Evolutionary conservation across 805 yeast species (phyloP).

Genomic region (Lachancea cidri): DNA sequence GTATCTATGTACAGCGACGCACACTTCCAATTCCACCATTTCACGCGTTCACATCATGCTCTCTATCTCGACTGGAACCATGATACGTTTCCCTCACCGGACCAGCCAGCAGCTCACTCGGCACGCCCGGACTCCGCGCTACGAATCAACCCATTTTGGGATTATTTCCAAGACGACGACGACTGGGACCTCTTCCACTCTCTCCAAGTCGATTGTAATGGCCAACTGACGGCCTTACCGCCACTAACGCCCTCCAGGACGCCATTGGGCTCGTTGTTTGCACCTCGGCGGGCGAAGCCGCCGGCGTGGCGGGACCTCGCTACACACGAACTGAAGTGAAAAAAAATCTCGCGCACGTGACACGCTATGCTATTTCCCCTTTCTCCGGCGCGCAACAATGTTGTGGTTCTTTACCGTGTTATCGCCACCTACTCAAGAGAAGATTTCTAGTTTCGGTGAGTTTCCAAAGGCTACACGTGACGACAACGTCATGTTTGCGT

Average conservation of each 20-base stretch:
- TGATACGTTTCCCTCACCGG: slow-evolving; percentile 27
- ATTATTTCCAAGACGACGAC: slow-evolving; percentile 29
- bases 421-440: too few species aligned
- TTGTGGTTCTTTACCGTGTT: too few species aligned
- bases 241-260: slow-evolving; percentile 7
- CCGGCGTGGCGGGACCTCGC: slow-evolving; percentile 4
- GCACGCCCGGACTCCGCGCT: slow-evolving; percentile 10
- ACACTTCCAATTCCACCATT: slow-evolving; percentile 25
- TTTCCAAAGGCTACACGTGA: too few species aligned
- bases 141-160: slow-evolving; percentile 25
- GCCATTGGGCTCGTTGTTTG: slow-evolving; percentile 7
- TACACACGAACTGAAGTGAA: slow-evolving; percentile 1
- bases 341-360: too few species aligned
- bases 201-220: slow-evolving; percentile 23
- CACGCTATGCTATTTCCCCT: background rate
- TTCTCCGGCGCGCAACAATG: too few species aligned
- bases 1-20: slow-evolving; percentile 27
- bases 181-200: slow-evolving; percentile 27
- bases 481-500: background rate
- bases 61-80: slow-evolving; percentile 29
- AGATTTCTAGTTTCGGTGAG: too few species aligned
- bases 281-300: slow-evolving; percentile 5
- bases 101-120: slow-evolving; percentile 15
- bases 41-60: slow-evolving; percentile 19
- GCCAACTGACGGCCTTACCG: slow-evolving; percentile 13